A percentile compares a stretch with the other conserved stretches of the same genome.
Conservation (phyloP, 805 yeast species). For the Teunomyces kruisii region DNA sequence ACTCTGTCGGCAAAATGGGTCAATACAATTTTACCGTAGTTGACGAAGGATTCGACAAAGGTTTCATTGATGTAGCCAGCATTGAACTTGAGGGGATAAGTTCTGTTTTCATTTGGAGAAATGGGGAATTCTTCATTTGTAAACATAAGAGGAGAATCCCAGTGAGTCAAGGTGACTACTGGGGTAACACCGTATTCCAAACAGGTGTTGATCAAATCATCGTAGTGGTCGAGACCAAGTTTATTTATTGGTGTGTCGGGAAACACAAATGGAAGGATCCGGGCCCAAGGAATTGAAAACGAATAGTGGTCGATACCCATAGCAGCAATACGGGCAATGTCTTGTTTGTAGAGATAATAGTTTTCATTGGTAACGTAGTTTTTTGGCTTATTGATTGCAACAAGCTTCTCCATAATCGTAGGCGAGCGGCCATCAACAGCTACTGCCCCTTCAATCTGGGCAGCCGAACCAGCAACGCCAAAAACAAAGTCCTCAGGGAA, state of each 20-base stretch:
- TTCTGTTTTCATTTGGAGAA: background rate
- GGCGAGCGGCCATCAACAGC: too few species aligned
- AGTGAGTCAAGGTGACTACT: constrained; percentile 32
- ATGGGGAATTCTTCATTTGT: constrained; percentile 3
- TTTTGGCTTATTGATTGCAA: too few species aligned
- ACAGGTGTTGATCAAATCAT: constrained; percentile 18
- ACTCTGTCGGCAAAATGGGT: constrained; percentile 29
- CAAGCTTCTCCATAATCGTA: too few species aligned
- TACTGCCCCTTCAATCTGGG: too few species aligned
- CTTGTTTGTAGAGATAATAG: too few species aligned
- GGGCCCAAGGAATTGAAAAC: too few species aligned
- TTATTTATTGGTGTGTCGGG: background rate
- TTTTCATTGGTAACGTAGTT: too few species aligned
- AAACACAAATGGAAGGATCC: too few species aligned
- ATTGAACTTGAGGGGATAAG: constrained; percentile 13
- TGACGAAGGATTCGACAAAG: constrained; percentile 29
- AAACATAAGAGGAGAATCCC: constrained; percentile 26
- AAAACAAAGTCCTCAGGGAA: too few species aligned
- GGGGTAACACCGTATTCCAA: constrained; percentile 22
- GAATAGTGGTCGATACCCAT: too few species aligned
- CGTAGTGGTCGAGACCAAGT: constrained; percentile 22
- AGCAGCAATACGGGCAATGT: too few species aligned
- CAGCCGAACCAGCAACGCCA: too few species aligned
- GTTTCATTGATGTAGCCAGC: constrained; percentile 24
- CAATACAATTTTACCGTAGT: constrained; percentile 29